A percentile compares a stretch with the other conserved stretches of the same genome.
Conservation (phyloP, 306 rosid genomes). For the Pyrus betulifolia region DNA sequence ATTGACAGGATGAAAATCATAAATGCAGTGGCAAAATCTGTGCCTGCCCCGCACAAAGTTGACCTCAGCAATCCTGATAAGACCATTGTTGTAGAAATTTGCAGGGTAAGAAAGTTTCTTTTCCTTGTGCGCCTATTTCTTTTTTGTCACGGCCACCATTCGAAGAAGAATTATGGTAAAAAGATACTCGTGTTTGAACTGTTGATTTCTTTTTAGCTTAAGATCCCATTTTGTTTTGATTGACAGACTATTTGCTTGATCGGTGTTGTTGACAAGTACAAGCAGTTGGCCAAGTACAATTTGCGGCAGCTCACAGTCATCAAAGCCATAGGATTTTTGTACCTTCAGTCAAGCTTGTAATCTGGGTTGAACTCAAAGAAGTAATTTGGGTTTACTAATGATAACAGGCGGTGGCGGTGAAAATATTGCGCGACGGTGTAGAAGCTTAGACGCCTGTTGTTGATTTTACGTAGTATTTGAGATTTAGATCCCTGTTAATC, state of each 20-base stretch:
- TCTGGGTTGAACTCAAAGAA: neutral
- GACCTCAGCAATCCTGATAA: slow-evolving; percentile 82
- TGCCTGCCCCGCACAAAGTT: slow-evolving; percentile 91
- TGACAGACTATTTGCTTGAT: slow-evolving; percentile 88
- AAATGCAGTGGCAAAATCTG: slow-evolving; percentile 71
- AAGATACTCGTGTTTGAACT: neutral
- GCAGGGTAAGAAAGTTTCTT: slow-evolving; percentile 50
- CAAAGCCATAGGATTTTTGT: slow-evolving; percentile 23
- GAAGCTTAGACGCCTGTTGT: neutral
- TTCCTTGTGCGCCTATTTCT: neutral
- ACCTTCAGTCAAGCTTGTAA: neutral
- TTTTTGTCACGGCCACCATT: neutral
- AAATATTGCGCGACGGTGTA: neutral
- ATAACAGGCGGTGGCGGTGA: neutral
- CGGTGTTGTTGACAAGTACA: slow-evolving; percentile 75
- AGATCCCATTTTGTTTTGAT: neutral
- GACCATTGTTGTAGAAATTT: slow-evolving; percentile 85
- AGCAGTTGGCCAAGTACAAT: slow-evolving; percentile 81
- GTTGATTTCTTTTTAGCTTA: neutral
- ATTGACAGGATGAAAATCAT: slow-evolving; percentile 86
- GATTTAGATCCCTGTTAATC: neutral
- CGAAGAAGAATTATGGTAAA: neutral
- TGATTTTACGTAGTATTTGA: neutral
- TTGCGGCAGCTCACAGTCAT: slow-evolving; percentile 82
- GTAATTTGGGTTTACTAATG: neutral